Base-by-base conservation (phyloP, 306 rosid species). In the Senna siamea region DNA sequence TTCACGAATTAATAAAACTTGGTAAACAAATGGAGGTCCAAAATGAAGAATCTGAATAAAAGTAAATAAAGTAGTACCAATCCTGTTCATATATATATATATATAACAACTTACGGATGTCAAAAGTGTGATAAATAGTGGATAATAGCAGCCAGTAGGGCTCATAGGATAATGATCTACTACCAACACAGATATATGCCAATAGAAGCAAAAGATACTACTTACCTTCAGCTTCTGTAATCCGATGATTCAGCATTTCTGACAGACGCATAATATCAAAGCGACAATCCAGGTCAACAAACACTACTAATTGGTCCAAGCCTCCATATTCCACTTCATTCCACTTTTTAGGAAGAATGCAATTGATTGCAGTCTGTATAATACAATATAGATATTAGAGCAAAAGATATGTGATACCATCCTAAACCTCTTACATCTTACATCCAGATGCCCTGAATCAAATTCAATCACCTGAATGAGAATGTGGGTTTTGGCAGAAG, bases 401-500 rank as follows among this genome's bases (percentile, higher is more conserved):
- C 68, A 35, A n/a, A 71, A 18, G 30, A 59, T 11, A 8, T 6
- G 48, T 26, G 37, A 62, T 40, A 14, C 37, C 23, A 37, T 19
- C 20, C n/a, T 13, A 50, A 63, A n/a, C 15, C 43, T 7, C 40
- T 61, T 61, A 20, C 65, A 14, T 7, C 40, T 61, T 61, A 20
- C 65, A 14, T 2, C 65, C 65, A 59, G 14, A 14, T 32, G 13
- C 43, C 43, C 14, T 4, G 6, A 59, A 38, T 58, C 40, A 32
- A 10, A 44, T 32, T 15, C 13, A 58, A 58, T 15, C 65, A 87
- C 89, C 86, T 90, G 89, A 52, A 87, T 90, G 55, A 93, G 79
- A 56, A 90, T 83, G 9, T 83, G 96, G 20, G 98, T 90, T 77
- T 89, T 93, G 72, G 92, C 89, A n/a, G 97, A 93, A 62, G 93